A percentile compares a stretch with the other conserved stretches of the same genome.
Evolutionary conservation across 176 grass and related monocot species (phyloP).

Genomic region (Tuctoria greenei): DNA sequence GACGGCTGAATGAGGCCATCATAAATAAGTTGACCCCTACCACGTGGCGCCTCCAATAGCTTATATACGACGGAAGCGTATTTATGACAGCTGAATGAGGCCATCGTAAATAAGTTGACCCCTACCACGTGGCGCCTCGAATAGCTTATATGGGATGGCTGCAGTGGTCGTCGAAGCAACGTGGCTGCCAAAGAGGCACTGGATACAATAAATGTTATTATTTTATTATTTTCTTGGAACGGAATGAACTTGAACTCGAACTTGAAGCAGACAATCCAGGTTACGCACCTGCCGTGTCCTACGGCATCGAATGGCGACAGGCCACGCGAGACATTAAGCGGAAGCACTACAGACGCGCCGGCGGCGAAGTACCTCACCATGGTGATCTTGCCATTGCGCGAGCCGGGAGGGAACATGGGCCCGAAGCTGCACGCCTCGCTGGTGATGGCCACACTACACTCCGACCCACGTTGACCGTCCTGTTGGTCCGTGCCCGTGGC

Average conservation of each 20-base stretch:
- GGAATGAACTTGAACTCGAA: not conserved
- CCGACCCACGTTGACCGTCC: not conserved
- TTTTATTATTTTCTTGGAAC: not conserved
- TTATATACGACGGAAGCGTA: too few species aligned
- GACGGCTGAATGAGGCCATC: too few species aligned
- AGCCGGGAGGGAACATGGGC: slow-evolving; percentile 38
- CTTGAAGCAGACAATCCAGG: not conserved
- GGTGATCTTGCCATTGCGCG: slow-evolving; percentile 73
- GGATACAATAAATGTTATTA: too few species aligned
- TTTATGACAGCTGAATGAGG: too few species aligned
- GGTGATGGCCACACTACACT: not conserved
- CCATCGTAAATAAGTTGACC: too few species aligned
- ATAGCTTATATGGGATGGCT: too few species aligned
- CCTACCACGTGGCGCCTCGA: too few species aligned
- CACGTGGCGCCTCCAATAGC: too few species aligned
- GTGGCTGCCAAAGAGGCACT: slow-evolving; percentile 36
- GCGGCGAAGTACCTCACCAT: slow-evolving; percentile 53
- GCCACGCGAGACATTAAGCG: slow-evolving; percentile 49
- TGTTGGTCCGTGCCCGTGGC: not conserved
- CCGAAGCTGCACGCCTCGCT: slow-evolving; percentile 25
- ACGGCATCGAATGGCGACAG: slow-evolving; percentile 58
- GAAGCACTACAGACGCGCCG: slow-evolving; percentile 40
- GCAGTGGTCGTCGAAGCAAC: slow-evolving; percentile 66
- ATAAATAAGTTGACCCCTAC: too few species aligned
- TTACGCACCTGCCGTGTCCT: slow-evolving; percentile 57